Conservation (phyloP, 139 green algal species). For the Protoeuglena noctilucae region DNA sequence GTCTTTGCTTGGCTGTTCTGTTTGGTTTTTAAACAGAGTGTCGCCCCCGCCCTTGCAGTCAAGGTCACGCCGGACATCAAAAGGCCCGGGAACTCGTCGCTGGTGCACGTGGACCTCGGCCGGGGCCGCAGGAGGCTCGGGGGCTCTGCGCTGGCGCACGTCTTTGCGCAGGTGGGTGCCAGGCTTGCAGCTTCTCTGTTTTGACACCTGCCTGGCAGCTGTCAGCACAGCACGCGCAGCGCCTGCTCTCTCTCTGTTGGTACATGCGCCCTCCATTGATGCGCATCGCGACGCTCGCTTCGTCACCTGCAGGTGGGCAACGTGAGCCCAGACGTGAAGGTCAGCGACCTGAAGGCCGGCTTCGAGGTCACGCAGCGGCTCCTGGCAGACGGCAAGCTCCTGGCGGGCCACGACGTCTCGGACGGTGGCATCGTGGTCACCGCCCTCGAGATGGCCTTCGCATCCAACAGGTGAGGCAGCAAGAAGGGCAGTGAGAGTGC, state of each 20-base stretch:
- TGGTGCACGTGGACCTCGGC: constrained; percentile 86
- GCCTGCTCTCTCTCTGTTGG: no score
- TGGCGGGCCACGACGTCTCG: constrained; percentile 83
- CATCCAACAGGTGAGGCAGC: constrained; percentile 56
- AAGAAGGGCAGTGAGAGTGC: constrained; percentile 1
- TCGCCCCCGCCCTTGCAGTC: constrained; percentile 5
- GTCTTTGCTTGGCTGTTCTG: not conserved
- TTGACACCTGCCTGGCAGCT: not conserved
- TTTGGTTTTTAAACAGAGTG: not conserved
- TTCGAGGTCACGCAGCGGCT: constrained; percentile 71
- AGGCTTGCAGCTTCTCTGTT: not conserved
- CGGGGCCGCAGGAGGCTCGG: constrained; percentile 51
- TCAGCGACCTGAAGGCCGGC: constrained; percentile 38
- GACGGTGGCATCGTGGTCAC: constrained; percentile 74
- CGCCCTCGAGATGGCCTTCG: constrained; percentile 92
- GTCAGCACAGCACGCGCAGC: no score
- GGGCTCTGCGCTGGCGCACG: constrained; percentile 80
- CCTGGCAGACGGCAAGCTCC: constrained; percentile 42
- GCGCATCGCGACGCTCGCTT: no score
- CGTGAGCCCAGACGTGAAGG: constrained; percentile 62
- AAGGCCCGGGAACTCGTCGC: constrained; percentile 28
- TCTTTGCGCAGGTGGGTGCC: constrained; percentile 23
- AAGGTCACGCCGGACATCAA: constrained; percentile 59
- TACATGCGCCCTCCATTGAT: no score
- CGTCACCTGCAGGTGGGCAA: constrained; percentile 52